Evolutionary conservation across 2,329 filamentous ascomycete genomes (phyloP), one percentile per base, ranked within the genome.

Genomic region (Scedosporium apiospermum): DNA sequence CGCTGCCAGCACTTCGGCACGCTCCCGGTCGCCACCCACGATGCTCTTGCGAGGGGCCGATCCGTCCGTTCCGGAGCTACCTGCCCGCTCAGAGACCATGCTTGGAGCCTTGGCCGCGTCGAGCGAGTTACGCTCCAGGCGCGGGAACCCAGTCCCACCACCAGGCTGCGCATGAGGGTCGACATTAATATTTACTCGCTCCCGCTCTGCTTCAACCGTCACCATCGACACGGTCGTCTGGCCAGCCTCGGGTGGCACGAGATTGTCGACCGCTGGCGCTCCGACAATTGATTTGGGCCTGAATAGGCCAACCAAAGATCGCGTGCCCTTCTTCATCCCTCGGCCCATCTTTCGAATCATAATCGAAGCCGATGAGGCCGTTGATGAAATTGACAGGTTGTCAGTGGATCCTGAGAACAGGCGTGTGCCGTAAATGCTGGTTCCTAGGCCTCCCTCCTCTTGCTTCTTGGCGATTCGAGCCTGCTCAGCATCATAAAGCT

Each of bases 331-430:
- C 82, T 96, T 98, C 86, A 98, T 89, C n/a, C 93, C 93, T 67
- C 92, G 91, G 63, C 95, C 95, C 95, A 99, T 99, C 79, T 99
- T 99, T 61, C 95, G 87, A 67, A 99, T 89, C 91, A 96, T 96
- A 69, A 96, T 87, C 34, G 91, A 96, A 41, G 91, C 91, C 21
- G 91, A 96, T 6, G 91, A 96, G 21, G 91, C 91, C 9, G 91
- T 96, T 3, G 91, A 96, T 1, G 90, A 93, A 66, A 96, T 91
- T 14, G 91, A 96, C 55, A 99, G 77, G 68, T 98, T 98, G 75
- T 99, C 95, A 0, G 91, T 98, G 4, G 95, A 99, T 14, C 91
- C 89, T 16, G 88, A 85, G 72, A 98, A 97, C 66, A 93, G 84
- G 66, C 89, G 88, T 14, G 91, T 90, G 26, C 89, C 90, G 73